phyloP scores from a whole-genome alignment of 2,329 filamentous ascomycete species.

The Claviceps fusiformis region DNA sequence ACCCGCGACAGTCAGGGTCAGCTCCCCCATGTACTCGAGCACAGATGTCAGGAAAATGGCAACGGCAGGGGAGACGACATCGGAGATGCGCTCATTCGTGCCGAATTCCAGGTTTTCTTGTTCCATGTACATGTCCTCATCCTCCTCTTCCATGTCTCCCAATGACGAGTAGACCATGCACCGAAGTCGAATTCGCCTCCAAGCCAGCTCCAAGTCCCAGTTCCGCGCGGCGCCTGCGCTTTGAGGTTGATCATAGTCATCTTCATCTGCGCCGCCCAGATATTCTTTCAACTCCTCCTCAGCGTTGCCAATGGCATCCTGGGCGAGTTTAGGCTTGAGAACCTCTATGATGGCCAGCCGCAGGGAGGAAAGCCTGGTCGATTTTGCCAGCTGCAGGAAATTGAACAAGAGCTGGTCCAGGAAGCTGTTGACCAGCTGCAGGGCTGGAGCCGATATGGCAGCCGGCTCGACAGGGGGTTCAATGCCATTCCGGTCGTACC shows the following conservation, averaged over 20 bases:
- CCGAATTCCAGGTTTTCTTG: slow-evolving; percentile 57
- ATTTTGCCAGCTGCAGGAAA: slow-evolving; percentile 67
- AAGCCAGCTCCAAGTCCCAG: slow-evolving; percentile 86
- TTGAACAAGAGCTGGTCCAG: slow-evolving; percentile 88
- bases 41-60: slow-evolving; percentile 95
- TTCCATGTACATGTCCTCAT: slow-evolving; percentile 80
- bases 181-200: slow-evolving; percentile 82
- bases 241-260: slow-evolving; percentile 48
- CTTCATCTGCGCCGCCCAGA: slow-evolving; percentile 64
- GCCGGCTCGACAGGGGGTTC: slow-evolving; percentile 55
- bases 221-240: slow-evolving; percentile 36
- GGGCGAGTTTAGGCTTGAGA: slow-evolving; percentile 77
- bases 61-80: slow-evolving; percentile 72
- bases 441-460: slow-evolving; percentile 56
- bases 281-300: slow-evolving; percentile 84
- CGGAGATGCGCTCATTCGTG: slow-evolving; percentile 43
- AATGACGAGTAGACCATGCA: slow-evolving; percentile 98
- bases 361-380: slow-evolving; percentile 60
- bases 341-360: slow-evolving; percentile 76
- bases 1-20: slow-evolving; percentile 74
- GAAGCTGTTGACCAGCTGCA: slow-evolving; percentile 77
- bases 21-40: slow-evolving; percentile 85
- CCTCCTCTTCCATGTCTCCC: slow-evolving; percentile 94
- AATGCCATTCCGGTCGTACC: slow-evolving; percentile 55
- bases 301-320: slow-evolving; percentile 67